A percentile compares a stretch with the other conserved stretches of the same genome.
Evolutionary conservation across 768 basidiomycete species (phyloP).

Genomic region (Termitomyces sp.): DNA sequence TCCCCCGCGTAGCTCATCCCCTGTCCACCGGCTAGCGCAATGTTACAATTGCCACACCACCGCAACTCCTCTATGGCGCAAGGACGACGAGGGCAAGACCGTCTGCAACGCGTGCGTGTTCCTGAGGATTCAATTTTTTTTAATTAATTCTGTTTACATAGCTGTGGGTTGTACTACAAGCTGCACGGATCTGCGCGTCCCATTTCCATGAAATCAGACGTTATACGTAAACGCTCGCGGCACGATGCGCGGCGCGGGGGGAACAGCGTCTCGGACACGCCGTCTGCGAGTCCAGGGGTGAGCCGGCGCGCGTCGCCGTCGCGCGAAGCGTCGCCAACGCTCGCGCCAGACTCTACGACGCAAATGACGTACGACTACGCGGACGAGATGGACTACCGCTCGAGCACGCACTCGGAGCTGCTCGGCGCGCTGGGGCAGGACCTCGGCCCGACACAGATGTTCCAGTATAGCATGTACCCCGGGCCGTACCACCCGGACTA

Average conservation of each 20-base stretch:
- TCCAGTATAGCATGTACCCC: constrained; percentile 46
- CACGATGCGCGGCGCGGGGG: constrained; percentile 68
- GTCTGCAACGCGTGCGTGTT: constrained; percentile 84
- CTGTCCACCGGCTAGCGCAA: constrained; percentile 51
- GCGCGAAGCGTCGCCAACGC: constrained; percentile 56
- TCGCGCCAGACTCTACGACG: constrained; percentile 68
- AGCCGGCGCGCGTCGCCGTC: constrained; percentile 71
- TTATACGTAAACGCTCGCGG: constrained; percentile 82
- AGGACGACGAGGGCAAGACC: constrained; percentile 88
- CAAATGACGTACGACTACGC: constrained; percentile 46
- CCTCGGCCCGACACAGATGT: constrained; percentile 17
- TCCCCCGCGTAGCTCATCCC: constrained; percentile 23
- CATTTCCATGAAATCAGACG: constrained; percentile 88
- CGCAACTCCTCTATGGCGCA: constrained; percentile 85
- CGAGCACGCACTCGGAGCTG: constrained; percentile 50
- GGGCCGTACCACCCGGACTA: constrained; percentile 77
- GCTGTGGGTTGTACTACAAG: constrained; percentile 83
- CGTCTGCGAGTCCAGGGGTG: constrained; percentile 70
- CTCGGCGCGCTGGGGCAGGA: constrained; percentile 39
- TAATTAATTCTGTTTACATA: constrained; percentile 18
- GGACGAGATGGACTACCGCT: constrained; percentile 38
- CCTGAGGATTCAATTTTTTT: neutral
- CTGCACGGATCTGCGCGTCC: constrained; percentile 82
- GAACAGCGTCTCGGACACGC: constrained; percentile 54
- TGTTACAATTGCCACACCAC: constrained; percentile 91